Evolutionary conservation across 148 eudicot species (phyloP).

Genomic region (Chenopodium quinoa): DNA sequence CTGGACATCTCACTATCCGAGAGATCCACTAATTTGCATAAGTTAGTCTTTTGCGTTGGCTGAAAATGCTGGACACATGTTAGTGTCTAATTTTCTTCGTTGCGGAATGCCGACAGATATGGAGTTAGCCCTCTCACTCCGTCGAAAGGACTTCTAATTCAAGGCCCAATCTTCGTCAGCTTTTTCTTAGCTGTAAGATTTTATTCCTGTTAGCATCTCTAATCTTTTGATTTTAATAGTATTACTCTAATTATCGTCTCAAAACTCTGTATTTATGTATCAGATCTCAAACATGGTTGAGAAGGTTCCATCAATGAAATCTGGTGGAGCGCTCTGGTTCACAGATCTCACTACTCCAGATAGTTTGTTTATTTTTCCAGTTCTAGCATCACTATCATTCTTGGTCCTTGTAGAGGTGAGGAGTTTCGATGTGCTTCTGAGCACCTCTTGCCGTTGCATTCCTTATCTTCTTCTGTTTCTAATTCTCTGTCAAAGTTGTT

Average conservation of each 20-base stretch:
- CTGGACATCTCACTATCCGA: neutral
- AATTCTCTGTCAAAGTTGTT: neutral
- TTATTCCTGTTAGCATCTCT: neutral
- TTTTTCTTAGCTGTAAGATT: conserved; percentile 81
- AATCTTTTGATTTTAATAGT: neutral
- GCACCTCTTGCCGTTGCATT: neutral
- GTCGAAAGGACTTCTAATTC: conserved; percentile 55
- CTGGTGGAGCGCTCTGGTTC: conserved; percentile 79
- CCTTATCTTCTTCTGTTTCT: neutral
- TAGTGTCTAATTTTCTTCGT: neutral
- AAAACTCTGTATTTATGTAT: conserved; percentile 9
- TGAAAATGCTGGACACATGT: neutral
- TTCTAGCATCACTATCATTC: conserved; percentile 59
- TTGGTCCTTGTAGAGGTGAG: conserved; percentile 68
- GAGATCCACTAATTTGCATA: neutral
- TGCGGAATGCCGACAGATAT: conserved; percentile 39
- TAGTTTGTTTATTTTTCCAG: conserved; percentile 58
- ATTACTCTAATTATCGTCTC: neutral
- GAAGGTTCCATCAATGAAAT: conserved; percentile 74
- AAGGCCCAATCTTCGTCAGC: conserved; percentile 57
- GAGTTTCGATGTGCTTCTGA: neutral
- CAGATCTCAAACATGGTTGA: conserved; percentile 79
- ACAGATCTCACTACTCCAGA: conserved; percentile 80
- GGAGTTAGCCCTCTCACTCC: conserved; percentile 58
- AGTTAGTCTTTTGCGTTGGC: neutral